Evolutionary conservation across 352 stramenopile species (phyloP).

Genomic region (Globisporangium carolinianum): DNA sequence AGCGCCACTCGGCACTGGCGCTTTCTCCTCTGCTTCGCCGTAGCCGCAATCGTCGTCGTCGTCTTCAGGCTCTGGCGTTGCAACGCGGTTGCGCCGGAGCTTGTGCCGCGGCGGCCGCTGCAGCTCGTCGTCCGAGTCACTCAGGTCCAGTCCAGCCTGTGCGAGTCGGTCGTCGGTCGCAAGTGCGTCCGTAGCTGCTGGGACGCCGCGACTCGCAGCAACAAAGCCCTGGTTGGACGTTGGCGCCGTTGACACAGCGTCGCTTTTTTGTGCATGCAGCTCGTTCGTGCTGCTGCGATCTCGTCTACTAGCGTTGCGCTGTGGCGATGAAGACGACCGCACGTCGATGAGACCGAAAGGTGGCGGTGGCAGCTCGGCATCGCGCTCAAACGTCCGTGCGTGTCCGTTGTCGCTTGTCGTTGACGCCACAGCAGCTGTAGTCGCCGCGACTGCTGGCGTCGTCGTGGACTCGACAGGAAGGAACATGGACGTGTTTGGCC

Average conservation of each 20-base stretch:
- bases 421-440: too few species aligned
- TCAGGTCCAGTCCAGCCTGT: conserved; percentile 40
- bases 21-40: conserved; percentile 12
- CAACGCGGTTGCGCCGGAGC: conserved; percentile 3
- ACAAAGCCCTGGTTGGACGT: conserved; percentile 6
- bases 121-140: conserved; percentile 38
- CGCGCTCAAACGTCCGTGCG: too few species aligned
- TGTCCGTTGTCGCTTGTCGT: neutral
- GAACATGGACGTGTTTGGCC: conserved; percentile 20
- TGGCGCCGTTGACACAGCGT: neutral
- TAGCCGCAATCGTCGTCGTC: conserved; percentile 13
- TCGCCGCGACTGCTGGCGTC: too few species aligned
- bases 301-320: neutral
- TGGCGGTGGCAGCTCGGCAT: neutral
- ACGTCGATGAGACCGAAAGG: conserved; percentile 8
- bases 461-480: neutral
- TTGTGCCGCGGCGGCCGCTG: conserved; percentile 11
- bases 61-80: neutral
- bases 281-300: neutral
- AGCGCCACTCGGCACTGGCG: neutral
- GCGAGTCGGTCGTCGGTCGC: conserved; percentile 32
- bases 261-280: neutral
- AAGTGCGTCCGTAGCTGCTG: too few species aligned
- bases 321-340: neutral
- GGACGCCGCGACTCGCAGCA: conserved; percentile 1